Evolutionary conservation across 345 rosid genomes (phyloP).

Genomic region (Noccaea caerulescens): DNA sequence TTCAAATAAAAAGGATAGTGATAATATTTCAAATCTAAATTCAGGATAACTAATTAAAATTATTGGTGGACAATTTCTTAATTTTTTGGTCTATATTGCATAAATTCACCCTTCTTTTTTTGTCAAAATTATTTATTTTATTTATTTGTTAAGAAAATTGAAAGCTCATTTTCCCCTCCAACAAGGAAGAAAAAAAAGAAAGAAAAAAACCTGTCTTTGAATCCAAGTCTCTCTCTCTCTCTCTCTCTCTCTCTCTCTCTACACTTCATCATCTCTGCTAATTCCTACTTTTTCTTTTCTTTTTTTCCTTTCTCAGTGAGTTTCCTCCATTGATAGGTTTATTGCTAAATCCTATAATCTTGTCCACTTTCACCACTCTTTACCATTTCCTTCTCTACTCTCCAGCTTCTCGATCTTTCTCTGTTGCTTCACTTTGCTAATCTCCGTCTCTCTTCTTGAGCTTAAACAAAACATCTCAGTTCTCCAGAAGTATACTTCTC

Average conservation of each 20-base stretch:
- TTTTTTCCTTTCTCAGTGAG: conserved; percentile 21
- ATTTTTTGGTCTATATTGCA: no score
- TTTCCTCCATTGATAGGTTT: conserved; percentile 60
- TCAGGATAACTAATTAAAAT: no score
- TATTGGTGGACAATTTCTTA: no score
- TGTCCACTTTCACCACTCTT: conserved; percentile 7
- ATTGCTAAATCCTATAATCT: conserved; percentile 51
- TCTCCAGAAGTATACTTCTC: conserved; percentile 4
- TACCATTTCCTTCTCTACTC: conserved; percentile 28
- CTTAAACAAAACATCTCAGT: conserved; percentile 23
- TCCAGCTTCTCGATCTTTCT: conserved; percentile 32
- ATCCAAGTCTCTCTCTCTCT: conserved; percentile 62
- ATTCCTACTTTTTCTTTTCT: conserved; percentile 19
- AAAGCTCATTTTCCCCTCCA: conserved; percentile 37
- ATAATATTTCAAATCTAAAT: no score
- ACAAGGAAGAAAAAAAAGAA: conserved; percentile 31
- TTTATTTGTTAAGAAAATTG: background rate
- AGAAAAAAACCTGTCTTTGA: conserved; percentile 66
- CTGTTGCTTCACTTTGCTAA: conserved; percentile 21
- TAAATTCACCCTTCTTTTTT: no score
- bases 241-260: conserved; percentile 31
- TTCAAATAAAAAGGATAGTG: no score
- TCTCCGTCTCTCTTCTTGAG: conserved; percentile 39
- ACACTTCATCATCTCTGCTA: conserved; percentile 42
- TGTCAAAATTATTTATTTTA: no score